Evolutionary conservation across 2,329 filamentous ascomycete genomes (phyloP).

Genomic region (Leptographium procerum): DNA sequence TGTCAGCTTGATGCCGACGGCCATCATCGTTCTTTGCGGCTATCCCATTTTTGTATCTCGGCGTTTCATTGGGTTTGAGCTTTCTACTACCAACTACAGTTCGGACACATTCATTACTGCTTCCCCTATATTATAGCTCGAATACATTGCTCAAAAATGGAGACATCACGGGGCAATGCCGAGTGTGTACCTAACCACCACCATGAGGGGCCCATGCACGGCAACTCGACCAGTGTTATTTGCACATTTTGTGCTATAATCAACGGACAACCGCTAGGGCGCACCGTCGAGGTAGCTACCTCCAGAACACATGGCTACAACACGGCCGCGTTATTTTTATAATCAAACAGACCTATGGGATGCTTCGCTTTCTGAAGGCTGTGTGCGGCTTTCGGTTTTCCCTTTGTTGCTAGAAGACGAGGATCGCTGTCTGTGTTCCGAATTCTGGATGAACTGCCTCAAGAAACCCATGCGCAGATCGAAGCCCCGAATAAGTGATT

Average conservation of each 20-base stretch:
- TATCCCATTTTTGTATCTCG: background rate
- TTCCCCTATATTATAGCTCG: background rate
- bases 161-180: background rate
- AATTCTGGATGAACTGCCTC: constrained; percentile 41
- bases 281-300: background rate
- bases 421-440: constrained; percentile 28
- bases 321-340: background rate
- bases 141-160: background rate
- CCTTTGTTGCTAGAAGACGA: background rate
- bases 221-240: background rate
- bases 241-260: background rate
- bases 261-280: background rate
- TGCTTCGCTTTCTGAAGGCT: background rate
- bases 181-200: background rate
- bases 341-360: background rate
- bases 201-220: background rate
- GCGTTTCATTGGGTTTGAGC: background rate
- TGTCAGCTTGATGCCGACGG: background rate
- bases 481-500: constrained; percentile 43
- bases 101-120: background rate
- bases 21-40: background rate
- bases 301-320: background rate
- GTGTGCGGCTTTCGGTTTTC: background rate
- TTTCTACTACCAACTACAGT: background rate
- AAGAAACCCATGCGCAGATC: constrained; percentile 44